Evolutionary conservation across 495 filamentous ascomycete species (phyloP), one percentile per base, ranked within the genome.

Genomic region (Parachaetomium inaequale): DNA sequence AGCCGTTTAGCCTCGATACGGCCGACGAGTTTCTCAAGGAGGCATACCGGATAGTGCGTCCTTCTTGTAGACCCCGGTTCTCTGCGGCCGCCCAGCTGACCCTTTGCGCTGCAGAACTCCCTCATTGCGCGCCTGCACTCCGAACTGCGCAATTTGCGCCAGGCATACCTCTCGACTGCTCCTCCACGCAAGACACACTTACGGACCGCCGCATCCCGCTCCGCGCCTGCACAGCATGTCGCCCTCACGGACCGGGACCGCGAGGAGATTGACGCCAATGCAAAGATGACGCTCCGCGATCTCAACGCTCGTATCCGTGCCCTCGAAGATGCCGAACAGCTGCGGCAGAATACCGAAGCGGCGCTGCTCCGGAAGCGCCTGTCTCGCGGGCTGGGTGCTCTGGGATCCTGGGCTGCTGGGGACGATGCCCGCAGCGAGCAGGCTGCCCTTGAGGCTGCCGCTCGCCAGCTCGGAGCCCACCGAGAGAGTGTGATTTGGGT

Each of bases 1-100:
- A 69, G 26, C 67, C 73, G 31, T 80, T 84, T 62, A 79, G 76
- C 36, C 53, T 73, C 6, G 73, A 82, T 38, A 76, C 75, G 42
- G 78, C 89, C 54, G 91, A 97, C 71, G 89, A 91, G 76, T 98
- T 98, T 72, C 81, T 98, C 34, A 93, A 94, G 75, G 95, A 98
- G 78, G 94, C 94, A 51, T 91, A 96, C 76, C 84, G 87, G 75
- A 98, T 98, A 68, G 94, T 95, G 76, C 70, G 85, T 58, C 62
- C 47, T 28, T 32, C 8, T 32, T 6, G 0, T 52, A n/a, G 14
- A 11, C 62, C 26, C 29, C 25, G 45, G 3, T 12, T 28, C 12
- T 21, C 31, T 25, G 23, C 34, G 14, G 36, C 45, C 43, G 23
- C 55, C 52, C 12, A 15, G n/a, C 36, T 55, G 34, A 45, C 61